Conservation (phyloP, 345 rosid species). For the Euphorbia lathyris region DNA sequence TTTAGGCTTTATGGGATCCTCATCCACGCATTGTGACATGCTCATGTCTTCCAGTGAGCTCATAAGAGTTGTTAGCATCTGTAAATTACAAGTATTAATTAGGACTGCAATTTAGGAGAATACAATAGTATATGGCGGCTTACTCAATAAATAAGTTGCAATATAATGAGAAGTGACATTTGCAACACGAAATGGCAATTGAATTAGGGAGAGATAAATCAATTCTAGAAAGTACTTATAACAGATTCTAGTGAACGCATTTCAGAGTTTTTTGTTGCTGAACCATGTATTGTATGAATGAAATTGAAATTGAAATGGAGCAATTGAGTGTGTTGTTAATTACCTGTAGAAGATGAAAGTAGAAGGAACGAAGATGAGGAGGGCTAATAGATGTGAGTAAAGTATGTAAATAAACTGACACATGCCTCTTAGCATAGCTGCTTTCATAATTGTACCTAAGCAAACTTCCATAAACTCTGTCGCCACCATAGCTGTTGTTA, state of each 20-base stretch:
- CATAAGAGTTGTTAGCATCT: conserved; percentile 78
- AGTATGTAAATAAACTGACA: conserved; percentile 27
- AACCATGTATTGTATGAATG: too few species aligned
- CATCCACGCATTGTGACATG: too few species aligned
- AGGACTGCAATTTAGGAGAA: conserved; percentile 1
- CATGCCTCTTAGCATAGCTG: conserved; percentile 37
- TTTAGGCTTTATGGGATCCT: too few species aligned
- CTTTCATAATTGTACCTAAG: conserved; percentile 32
- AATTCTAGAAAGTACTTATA: conserved; percentile 45
- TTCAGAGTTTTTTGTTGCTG: conserved; percentile 55
- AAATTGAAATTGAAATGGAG: too few species aligned
- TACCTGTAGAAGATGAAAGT: conserved; percentile 35
- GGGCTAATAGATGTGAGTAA: conserved; percentile 27
- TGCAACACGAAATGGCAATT: not conserved
- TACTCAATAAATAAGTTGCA: not conserved
- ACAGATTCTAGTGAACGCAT: conserved; percentile 79
- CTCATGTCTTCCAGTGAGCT: conserved; percentile 64
- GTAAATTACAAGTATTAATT: conserved; percentile 21
- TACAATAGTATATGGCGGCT: not conserved
- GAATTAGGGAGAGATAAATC: not conserved
- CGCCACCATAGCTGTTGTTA: conserved; percentile 30
- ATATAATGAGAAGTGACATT: not conserved
- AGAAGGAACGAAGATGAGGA: conserved; percentile 27
- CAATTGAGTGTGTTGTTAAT: too few species aligned
- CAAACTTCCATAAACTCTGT: conserved; percentile 33